phyloP scores from a whole-genome alignment of 345 rosid genomes.

The Syzygium grande region DNA sequence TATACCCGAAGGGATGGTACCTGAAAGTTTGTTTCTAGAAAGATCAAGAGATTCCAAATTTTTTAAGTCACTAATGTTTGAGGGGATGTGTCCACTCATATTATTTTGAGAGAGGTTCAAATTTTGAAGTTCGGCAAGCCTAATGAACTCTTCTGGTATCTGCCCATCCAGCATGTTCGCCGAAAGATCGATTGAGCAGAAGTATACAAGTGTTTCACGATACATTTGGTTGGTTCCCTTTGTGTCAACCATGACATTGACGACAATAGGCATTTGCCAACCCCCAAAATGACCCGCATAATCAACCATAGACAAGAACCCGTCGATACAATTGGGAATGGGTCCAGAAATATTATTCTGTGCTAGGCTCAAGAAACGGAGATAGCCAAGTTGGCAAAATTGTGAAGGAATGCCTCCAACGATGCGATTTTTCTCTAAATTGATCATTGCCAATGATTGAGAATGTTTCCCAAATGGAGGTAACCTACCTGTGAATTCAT shows the following conservation, averaged over 20 bases:
- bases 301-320: not conserved
- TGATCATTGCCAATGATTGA: not conserved
- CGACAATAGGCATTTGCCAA: not conserved
- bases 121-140: not conserved
- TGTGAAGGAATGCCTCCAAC: not conserved
- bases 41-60: not conserved
- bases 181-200: not conserved
- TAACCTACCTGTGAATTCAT: not conserved
- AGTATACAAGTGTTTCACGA: fast-evolving
- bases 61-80: not conserved
- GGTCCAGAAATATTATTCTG: not conserved
- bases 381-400: not conserved
- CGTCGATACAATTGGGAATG: not conserved
- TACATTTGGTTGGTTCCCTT: not conserved
- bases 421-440: not conserved
- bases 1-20: not conserved
- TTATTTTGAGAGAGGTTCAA: not conserved
- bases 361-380: not conserved
- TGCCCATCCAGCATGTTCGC: not conserved
- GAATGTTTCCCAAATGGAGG: not conserved
- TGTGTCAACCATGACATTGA: not conserved
- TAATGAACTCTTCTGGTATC: not conserved
- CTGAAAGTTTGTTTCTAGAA: not conserved
- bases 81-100: not conserved
- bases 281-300: not conserved